Percentiles rank a stretch among this genome's conserved stretches.
These are phyloP conservation scores for Annona squamosa DNA, from an alignment of 164 flowering plant species.

Conservation along the genomic window DNA sequence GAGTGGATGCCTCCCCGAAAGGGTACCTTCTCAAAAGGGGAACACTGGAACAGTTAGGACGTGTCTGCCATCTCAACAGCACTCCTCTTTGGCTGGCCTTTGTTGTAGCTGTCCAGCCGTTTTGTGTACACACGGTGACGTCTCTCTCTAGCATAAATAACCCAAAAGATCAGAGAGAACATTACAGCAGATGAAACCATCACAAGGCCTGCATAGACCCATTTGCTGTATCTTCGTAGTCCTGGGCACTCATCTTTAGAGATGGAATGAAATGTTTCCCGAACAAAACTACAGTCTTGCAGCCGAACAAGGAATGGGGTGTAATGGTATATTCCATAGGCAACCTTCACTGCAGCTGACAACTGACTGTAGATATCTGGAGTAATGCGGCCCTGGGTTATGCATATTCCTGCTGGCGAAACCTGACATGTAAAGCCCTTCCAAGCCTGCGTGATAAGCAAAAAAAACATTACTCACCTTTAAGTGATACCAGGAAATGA, in stretches of 20 bases:
- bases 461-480: neutral
- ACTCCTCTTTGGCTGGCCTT: neutral
- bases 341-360: slow-evolving; percentile 54
- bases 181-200: slow-evolving; percentile 80
- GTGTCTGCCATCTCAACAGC: too few species aligned
- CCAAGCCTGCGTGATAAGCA: slow-evolving; percentile 25
- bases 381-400: slow-evolving; percentile 61
- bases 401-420: slow-evolving; percentile 34
- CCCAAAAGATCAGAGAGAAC: slow-evolving; percentile 84
- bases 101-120: neutral
- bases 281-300: slow-evolving; percentile 69
- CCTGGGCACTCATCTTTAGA: slow-evolving; percentile 48
- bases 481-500: neutral
- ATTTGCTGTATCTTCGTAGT: slow-evolving; percentile 36
- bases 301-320: slow-evolving; percentile 60
- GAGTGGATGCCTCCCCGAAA: neutral
- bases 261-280: slow-evolving; percentile 52
- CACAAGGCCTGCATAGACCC: slow-evolving; percentile 64
- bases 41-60: neutral
- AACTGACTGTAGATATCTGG: slow-evolving; percentile 49
- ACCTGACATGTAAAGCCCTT: slow-evolving; percentile 29
- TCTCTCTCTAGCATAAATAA: slow-evolving; percentile 76
- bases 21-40: neutral
- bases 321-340: slow-evolving; percentile 56
- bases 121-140: slow-evolving; percentile 67